These are phyloP conservation scores for Prunus mongolica DNA, from an alignment of 306 rosid species.

Conservation along the genomic window DNA sequence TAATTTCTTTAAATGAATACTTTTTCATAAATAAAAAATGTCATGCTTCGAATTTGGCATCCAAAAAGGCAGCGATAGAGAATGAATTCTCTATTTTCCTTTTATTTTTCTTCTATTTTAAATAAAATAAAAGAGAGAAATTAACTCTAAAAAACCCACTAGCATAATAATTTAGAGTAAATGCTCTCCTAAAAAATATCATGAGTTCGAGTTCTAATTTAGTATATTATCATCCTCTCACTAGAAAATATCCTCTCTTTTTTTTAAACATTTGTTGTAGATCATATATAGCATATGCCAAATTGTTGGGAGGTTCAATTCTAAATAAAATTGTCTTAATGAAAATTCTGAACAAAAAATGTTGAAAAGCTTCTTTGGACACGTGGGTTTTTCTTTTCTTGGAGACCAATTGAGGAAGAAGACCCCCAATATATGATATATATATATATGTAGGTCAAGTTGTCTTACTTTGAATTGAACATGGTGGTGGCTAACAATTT, in stretches of 20 bases:
- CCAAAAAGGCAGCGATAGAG: not conserved
- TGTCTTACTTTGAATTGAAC: not conserved
- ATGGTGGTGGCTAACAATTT: not conserved
- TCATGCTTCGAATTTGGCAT: not conserved
- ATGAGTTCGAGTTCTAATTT: not conserved
- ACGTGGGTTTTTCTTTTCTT: not conserved
- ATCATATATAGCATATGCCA: too few species aligned
- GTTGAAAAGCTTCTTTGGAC: not conserved
- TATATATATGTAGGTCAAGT: not conserved
- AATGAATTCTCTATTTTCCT: not conserved
- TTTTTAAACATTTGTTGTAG: too few species aligned
- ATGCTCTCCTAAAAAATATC: accelerated
- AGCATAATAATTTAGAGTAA: too few species aligned
- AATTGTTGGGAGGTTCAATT: too few species aligned
- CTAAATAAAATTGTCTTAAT: too few species aligned
- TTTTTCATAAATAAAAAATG: not conserved
- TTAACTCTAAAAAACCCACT: accelerated
- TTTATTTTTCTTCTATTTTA: not conserved
- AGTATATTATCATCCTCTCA: too few species aligned
- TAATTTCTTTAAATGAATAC: not conserved
- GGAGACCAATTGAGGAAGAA: not conserved
- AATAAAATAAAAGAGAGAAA: not conserved
- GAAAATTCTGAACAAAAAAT: too few species aligned
- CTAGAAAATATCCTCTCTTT: too few species aligned
- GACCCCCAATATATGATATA: not conserved